Percentiles rank a stretch among this genome's conserved stretches.
Conservation (phyloP, 306 rosid species). For the Abrus pulchellus region DNA sequence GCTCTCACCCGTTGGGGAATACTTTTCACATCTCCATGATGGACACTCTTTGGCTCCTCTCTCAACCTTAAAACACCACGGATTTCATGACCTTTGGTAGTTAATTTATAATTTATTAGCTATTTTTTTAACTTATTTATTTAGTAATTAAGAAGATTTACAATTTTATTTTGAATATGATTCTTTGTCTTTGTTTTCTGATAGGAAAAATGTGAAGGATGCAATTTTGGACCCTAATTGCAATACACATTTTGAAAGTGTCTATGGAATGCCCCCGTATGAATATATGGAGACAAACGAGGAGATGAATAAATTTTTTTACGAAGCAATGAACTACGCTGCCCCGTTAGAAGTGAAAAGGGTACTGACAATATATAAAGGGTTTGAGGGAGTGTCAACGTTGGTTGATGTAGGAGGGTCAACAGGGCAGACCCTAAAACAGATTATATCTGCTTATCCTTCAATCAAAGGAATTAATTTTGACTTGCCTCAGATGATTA, state of each 20-base stretch:
- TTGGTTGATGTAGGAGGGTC: constrained; percentile 50
- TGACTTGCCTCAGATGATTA: constrained; percentile 39
- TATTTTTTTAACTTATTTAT: background rate
- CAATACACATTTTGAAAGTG: background rate
- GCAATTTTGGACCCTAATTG: constrained; percentile 24
- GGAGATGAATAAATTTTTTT: constrained; percentile 24
- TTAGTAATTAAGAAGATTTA: too few species aligned
- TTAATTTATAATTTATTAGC: background rate
- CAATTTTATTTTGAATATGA: background rate
- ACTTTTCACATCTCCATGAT: background rate
- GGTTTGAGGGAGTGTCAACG: constrained; percentile 40
- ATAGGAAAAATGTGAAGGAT: constrained; percentile 39
- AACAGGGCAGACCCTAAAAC: background rate
- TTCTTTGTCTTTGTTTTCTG: background rate
- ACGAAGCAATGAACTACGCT: constrained; percentile 1
- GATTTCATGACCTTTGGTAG: constrained; percentile 24
- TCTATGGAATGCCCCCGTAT: background rate
- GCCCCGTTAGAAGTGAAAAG: constrained; percentile 34
- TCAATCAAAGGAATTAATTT: constrained; percentile 45
- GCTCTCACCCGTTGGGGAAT: constrained; percentile 33
- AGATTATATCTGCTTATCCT: constrained; percentile 25
- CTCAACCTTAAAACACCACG: background rate
- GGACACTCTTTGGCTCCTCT: constrained; percentile 40
- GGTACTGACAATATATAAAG: background rate
- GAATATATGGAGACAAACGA: constrained; percentile 9